phyloP scores from a whole-genome alignment of 192 early-diverging fungal genomes.

The Backusella westeae region DNA sequence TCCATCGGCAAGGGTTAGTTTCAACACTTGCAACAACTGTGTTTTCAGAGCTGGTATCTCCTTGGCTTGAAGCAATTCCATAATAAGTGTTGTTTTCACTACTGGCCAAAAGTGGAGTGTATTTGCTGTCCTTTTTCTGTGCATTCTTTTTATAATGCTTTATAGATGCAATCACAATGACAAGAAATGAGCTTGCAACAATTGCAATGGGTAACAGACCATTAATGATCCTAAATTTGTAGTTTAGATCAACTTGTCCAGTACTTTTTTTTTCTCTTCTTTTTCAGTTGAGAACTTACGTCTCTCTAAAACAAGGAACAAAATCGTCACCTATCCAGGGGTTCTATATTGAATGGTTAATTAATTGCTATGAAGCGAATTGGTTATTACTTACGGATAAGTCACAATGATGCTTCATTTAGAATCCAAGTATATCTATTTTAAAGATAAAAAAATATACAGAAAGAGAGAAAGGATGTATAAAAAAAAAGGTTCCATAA shows the following conservation, averaged over 20 bases:
- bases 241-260: neutral
- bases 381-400: slow-evolving; percentile 7
- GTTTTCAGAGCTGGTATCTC: slow-evolving; percentile 10
- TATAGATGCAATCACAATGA: neutral
- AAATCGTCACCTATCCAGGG: slow-evolving; percentile 26
- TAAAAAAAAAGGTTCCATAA: neutral
- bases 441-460: neutral
- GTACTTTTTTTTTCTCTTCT: neutral
- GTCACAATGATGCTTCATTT: slow-evolving; percentile 4
- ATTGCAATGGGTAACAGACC: slow-evolving; percentile 2
- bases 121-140: neutral
- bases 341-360: neutral
- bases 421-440: neutral
- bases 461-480: neutral
- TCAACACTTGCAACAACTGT: slow-evolving; percentile 1
- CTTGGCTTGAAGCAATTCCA: neutral
- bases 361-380: neutral
- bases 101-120: neutral
- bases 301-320: slow-evolving; percentile 33
- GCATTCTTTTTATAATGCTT: slow-evolving; percentile 16
- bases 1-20: slow-evolving; percentile 11
- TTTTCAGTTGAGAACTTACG: slow-evolving; percentile 15
- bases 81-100: slow-evolving; percentile 6
- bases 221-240: slow-evolving; percentile 20
- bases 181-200: slow-evolving; percentile 5